Evolutionary conservation across 1,284 basidiomycete species (phyloP), one percentile per base, ranked within the genome.

Genomic region (Cronartium ribicola): DNA sequence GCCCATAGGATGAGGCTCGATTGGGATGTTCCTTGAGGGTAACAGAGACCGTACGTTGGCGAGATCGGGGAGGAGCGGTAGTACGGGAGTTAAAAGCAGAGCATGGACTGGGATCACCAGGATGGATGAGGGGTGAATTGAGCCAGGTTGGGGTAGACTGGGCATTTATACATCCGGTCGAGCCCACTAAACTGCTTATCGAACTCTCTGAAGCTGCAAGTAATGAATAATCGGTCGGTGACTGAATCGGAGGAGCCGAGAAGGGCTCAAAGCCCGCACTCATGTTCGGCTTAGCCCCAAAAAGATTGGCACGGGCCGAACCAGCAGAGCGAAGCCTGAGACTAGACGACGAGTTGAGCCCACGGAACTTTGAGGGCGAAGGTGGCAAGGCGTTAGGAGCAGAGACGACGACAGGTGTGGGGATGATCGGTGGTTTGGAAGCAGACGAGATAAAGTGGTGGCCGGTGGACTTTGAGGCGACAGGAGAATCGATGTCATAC

Each of bases 401-500:
- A 14, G 36, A 20, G 2, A 29, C n/a, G n/a, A 55, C 51, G 7
- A 55, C 29, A 55, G 51, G 51, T 29, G 51, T 55, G 29, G 51
- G 51, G 29, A 20, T 55, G 17, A 51, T 20, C 29, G 51, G 39
- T 40, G 60, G 29, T 17, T 61, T 61, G 60, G 51, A 8, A 57
- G 46, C 41, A 51, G n/a, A 5, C 22, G 39, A 62, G 29, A 36
- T 37, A 40, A 36, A 5, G 29, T 36, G 17, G 39, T 62, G 69
- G 17, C 69, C 69, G 17, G 48, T 29, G 10, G 69, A 65, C 43
- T 66, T 72, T 6, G 69, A 72, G 44, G 69, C 69, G 36, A 72
- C 65, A 17, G 69, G 69, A 39, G 69, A 72, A 65, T 72, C 69
- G 17, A 72, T 48, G 41, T 72, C 69, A 59, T 57, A 72, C 7